phyloP scores from a whole-genome alignment of 2,329 filamentous ascomycete species.

The Aspergillus caelatus region DNA sequence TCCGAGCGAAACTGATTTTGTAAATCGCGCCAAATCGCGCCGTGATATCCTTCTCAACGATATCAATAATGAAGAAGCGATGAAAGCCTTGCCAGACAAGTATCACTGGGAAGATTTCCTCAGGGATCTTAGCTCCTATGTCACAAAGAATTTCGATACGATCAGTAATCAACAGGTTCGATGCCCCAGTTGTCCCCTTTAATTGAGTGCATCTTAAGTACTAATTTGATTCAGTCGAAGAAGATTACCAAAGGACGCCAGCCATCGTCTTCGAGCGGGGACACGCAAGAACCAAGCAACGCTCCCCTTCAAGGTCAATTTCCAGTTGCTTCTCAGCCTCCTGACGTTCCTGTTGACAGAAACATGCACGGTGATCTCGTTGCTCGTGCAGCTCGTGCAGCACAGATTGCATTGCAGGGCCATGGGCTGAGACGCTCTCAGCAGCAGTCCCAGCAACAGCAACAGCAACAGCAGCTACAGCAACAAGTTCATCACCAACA shows the following conservation, averaged over 20 bases:
- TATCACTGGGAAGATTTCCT: conserved; percentile 68
- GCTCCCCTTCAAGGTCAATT: conserved; percentile 48
- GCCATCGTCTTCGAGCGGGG: conserved; percentile 39
- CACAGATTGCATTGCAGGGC: conserved; percentile 51
- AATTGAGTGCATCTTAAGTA: not conserved
- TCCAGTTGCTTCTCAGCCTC: conserved; percentile 41
- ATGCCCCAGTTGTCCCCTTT: not conserved
- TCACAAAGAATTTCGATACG: conserved; percentile 60
- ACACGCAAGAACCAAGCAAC: conserved; percentile 38
- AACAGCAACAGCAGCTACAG: conserved; percentile 35
- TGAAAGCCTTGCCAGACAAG: conserved; percentile 57
- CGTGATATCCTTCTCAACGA: conserved; percentile 61
- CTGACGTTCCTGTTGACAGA: conserved; percentile 43
- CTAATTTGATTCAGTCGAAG: conserved; percentile 37
- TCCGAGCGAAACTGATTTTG: conserved; percentile 63
- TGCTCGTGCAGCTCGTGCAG: conserved; percentile 50
- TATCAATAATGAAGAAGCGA: conserved; percentile 53
- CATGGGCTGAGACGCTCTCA: conserved; percentile 42
- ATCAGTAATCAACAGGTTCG: conserved; percentile 52
- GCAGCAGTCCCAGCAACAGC: conserved; percentile 36
- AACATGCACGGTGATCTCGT: conserved; percentile 50
- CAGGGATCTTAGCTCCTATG: conserved; percentile 59
- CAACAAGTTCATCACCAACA: conserved; percentile 18
- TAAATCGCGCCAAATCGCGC: conserved; percentile 56
- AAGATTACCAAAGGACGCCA: conserved; percentile 42